These are phyloP conservation scores for Coelastrella sp. DNA, from an alignment of 139 green algal species.

Conservation along the genomic window DNA sequence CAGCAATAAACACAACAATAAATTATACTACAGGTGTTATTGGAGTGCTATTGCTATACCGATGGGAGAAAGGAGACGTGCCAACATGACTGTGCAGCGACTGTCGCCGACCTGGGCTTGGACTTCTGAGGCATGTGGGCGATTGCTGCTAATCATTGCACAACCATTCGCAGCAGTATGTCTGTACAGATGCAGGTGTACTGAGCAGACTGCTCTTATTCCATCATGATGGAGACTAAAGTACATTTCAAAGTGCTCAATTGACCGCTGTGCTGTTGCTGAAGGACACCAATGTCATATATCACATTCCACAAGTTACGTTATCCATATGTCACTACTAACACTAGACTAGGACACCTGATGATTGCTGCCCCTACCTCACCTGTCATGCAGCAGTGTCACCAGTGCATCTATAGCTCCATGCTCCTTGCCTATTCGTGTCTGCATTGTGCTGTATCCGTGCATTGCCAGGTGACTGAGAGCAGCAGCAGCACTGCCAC, in stretches of 20 bases:
- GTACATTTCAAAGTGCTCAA: neutral
- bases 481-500: neutral
- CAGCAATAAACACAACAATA: neutral
- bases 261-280: neutral
- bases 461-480: neutral
- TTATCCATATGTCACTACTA: neutral
- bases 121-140: too few species aligned
- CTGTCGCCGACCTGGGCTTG: too few species aligned
- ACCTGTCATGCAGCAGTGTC: neutral
- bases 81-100: too few species aligned
- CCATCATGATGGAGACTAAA: neutral
- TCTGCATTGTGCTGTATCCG: slow-evolving; percentile 7
- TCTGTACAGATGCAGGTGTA: too few species aligned
- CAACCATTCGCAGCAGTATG: too few species aligned
- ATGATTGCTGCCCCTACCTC: neutral
- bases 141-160: too few species aligned
- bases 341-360: neutral
- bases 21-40: neutral
- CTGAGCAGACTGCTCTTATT: neutral
- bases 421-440: neutral
- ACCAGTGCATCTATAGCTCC: neutral
- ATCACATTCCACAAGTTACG: neutral
- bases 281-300: neutral
- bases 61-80: too few species aligned
- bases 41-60: neutral